These are phyloP conservation scores for Handroanthus guayacan DNA, from an alignment of 257 asterid species.

Conservation along the genomic window DNA sequence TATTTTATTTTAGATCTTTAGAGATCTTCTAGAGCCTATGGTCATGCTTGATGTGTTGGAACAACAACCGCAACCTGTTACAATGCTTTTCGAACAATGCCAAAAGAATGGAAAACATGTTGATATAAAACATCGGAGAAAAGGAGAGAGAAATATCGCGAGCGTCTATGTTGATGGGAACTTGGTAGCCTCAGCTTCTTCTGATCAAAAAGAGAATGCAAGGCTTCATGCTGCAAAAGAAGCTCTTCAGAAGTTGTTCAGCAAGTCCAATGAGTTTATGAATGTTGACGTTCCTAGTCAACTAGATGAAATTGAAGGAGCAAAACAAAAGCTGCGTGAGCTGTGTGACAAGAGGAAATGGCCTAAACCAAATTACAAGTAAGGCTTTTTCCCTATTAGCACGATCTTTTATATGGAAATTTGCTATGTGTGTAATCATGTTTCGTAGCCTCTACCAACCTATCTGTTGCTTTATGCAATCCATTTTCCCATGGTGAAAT, in stretches of 20 bases:
- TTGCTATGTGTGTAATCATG: neutral
- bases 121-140: conserved; percentile 49
- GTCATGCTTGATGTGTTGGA: conserved; percentile 58
- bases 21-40: conserved; percentile 69
- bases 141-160: conserved; percentile 57
- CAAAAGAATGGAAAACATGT: conserved; percentile 72
- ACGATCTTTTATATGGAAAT: conserved; percentile 2
- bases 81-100: conserved; percentile 67
- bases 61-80: conserved; percentile 86
- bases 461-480: neutral
- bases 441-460: neutral
- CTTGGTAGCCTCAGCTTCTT: conserved; percentile 60
- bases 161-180: conserved; percentile 67
- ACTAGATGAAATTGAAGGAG: conserved; percentile 58
- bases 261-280: conserved; percentile 12
- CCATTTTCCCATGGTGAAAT: neutral
- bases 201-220: conserved; percentile 73
- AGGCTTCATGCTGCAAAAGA: conserved; percentile 81
- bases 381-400: conserved; percentile 21
- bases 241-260: conserved; percentile 57
- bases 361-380: conserved; percentile 78
- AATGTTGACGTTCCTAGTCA: conserved; percentile 26
- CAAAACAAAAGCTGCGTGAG: conserved; percentile 75
- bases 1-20: conserved; percentile 52
- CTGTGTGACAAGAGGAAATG: conserved; percentile 79